phyloP scores from a whole-genome alignment of 352 stramenopile species.

The Pythium pyrilobum region DNA sequence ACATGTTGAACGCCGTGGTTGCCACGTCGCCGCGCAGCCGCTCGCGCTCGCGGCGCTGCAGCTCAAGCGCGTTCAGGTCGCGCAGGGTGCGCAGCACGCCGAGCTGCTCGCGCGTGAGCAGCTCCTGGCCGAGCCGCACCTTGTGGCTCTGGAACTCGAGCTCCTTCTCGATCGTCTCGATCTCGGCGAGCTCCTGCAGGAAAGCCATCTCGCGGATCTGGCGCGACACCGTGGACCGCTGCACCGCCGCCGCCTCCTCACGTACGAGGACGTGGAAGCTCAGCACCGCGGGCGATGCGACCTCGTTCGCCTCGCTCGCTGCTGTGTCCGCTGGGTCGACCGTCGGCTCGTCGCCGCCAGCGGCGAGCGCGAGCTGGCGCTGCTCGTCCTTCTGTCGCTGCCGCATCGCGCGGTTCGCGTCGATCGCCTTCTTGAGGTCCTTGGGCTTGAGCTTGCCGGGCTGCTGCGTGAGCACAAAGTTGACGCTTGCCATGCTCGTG shows the following conservation, averaged over 20 bases:
- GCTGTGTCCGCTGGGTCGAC: too few species aligned
- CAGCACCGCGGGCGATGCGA: slow-evolving; percentile 20
- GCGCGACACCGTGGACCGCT: slow-evolving; percentile 33
- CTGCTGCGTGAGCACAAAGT: slow-evolving; percentile 87
- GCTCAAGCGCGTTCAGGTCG: slow-evolving; percentile 24
- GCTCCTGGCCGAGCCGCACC: slow-evolving; percentile 47
- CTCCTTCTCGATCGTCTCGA: slow-evolving; percentile 68
- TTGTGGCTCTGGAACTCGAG: slow-evolving; percentile 84
- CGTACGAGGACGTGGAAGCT: slow-evolving; percentile 48
- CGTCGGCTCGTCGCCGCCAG: neutral
- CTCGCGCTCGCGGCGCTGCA: slow-evolving; percentile 33
- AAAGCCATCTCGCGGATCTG: slow-evolving; percentile 83
- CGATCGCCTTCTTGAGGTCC: slow-evolving; percentile 86
- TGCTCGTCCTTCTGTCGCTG: slow-evolving; percentile 67
- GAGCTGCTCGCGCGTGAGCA: slow-evolving; percentile 51
- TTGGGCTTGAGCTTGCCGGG: slow-evolving; percentile 87
- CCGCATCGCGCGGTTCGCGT: slow-evolving; percentile 59
- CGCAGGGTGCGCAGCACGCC: slow-evolving; percentile 45
- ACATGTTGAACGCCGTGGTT: slow-evolving; percentile 29
- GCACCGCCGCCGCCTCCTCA: slow-evolving; percentile 40
- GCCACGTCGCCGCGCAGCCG: slow-evolving; percentile 33
- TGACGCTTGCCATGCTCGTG: slow-evolving; percentile 56
- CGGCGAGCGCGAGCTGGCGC: slow-evolving; percentile 27
- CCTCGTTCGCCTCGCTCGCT: slow-evolving; percentile 11
- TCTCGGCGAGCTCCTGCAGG: slow-evolving; percentile 70